A percentile compares a stretch with the other conserved stretches of the same genome.
Evolutionary conservation across 208 protist genomes (phyloP).

Genomic region (Endotrypanum monterogeii): DNA sequence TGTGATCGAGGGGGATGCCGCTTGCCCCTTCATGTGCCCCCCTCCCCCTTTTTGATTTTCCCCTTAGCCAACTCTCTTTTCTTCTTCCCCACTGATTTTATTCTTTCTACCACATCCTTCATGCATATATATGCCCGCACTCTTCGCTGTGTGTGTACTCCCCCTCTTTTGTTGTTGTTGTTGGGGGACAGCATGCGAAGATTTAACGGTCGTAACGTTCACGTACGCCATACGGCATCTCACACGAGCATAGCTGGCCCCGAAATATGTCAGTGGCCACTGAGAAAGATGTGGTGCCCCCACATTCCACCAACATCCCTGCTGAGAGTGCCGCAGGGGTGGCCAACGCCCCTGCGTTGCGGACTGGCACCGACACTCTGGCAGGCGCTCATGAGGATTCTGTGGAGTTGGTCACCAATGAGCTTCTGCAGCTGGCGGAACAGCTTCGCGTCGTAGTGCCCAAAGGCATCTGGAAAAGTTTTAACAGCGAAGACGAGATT

Average conservation of each 20-base stretch:
- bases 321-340: neutral
- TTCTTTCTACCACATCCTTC: no score
- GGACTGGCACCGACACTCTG: neutral
- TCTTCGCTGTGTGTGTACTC: no score
- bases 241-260: neutral
- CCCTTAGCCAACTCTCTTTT: no score
- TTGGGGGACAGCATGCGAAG: no score
- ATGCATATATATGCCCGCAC: no score
- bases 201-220: no score
- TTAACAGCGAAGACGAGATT: constrained; percentile 87
- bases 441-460: constrained; percentile 65
- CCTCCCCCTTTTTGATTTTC: no score
- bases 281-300: neutral
- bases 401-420: constrained; percentile 51
- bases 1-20: no score
- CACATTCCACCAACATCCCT: neutral
- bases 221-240: neutral
- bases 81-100: no score
- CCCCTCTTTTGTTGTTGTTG: no score
- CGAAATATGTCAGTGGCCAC: neutral
- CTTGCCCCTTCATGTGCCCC: no score
- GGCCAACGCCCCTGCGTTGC: neutral
- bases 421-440: constrained; percentile 58
- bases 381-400: neutral
- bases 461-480: constrained; percentile 72